Evolutionary conservation across 768 basidiomycete species (phyloP).

Genomic region (Psilocybe cyanescens): DNA sequence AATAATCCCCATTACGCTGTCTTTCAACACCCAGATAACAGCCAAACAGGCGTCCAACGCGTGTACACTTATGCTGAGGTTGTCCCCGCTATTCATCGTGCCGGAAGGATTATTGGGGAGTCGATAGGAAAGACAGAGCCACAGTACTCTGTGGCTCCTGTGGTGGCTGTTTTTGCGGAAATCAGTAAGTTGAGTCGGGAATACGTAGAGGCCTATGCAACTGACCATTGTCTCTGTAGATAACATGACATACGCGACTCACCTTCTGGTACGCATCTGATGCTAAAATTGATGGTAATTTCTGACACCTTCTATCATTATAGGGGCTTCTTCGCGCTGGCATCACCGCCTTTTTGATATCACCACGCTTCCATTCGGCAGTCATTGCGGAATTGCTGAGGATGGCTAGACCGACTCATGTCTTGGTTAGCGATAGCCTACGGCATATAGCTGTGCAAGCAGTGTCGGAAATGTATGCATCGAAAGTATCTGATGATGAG

Average conservation of each 20-base stretch:
- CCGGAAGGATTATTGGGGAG: background rate
- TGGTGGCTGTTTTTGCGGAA: background rate
- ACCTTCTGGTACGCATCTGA: background rate
- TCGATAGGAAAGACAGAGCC: background rate
- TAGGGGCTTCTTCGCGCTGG: background rate
- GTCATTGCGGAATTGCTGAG: constrained; percentile 1
- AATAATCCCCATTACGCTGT: background rate
- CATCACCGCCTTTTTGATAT: background rate
- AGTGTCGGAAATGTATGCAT: background rate
- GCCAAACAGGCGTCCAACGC: background rate
- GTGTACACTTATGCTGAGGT: background rate
- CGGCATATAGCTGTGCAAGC: background rate
- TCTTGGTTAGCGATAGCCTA: background rate
- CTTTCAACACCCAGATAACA: background rate
- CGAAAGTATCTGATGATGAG: background rate
- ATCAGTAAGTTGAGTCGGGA: background rate
- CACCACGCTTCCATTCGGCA: background rate
- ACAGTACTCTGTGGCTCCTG: background rate
- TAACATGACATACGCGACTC: background rate
- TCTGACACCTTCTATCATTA: background rate
- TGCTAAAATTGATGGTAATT: background rate
- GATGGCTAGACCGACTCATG: background rate
- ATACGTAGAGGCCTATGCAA: background rate
- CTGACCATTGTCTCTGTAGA: background rate
- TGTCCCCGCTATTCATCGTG: background rate